Base-by-base conservation (phyloP, 2,329 filamentous ascomycete genomes). In the Phyllosticta citrichinensis region DNA sequence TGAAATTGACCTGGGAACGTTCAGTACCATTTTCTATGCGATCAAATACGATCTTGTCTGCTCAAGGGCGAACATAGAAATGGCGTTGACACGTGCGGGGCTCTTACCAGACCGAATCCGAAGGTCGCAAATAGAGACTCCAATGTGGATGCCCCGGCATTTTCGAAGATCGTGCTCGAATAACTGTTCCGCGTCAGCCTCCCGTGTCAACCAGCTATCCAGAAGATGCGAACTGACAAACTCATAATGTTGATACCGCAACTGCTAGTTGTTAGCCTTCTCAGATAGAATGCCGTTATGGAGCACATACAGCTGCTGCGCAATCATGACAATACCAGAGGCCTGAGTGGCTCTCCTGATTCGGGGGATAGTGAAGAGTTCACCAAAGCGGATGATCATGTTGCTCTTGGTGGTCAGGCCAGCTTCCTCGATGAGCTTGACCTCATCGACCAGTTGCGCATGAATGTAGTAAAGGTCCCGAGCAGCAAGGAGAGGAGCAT, bases 311-410 rank as follows among this genome's bases (percentile, higher is more conserved):
- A 86, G 80, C 67, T 86, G 83, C 65, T 86, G 83, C 0, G 76
- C 76, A 66, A 85, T 85, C 89, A 95, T 95, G 66, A 93, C 88
- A 1, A 85, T 84, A 64, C 86, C 88, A 1, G 89, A 87, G 5
- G 89, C 90, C 30, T 88, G 79, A 4, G 86, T 92, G 2, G 91
- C 90, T 50, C 87, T 81, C 11, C 86, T 81, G 17, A 88, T 77
- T 53, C 87, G 81, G 1, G 87, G 85, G 60, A 89, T 80, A 10
- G 84, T 87, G 67, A 90, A 87, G 0, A 83, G 70, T 68, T 89
- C 82, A 33, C 80, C 50, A 63, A 76, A 75, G 27, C 75, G 70
- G 1, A 69, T 75, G 64, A 76, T 72, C 60, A 76, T 69, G 62
- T 73, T 76, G 63, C 66, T 69, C 24, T 12, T 25, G 56, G 72